Percentiles rank a stretch among this genome's conserved stretches.
These are phyloP conservation scores for Colletotrichum sp. DNA, from an alignment of 2,329 filamentous ascomycete genomes.

Conservation along the genomic window DNA sequence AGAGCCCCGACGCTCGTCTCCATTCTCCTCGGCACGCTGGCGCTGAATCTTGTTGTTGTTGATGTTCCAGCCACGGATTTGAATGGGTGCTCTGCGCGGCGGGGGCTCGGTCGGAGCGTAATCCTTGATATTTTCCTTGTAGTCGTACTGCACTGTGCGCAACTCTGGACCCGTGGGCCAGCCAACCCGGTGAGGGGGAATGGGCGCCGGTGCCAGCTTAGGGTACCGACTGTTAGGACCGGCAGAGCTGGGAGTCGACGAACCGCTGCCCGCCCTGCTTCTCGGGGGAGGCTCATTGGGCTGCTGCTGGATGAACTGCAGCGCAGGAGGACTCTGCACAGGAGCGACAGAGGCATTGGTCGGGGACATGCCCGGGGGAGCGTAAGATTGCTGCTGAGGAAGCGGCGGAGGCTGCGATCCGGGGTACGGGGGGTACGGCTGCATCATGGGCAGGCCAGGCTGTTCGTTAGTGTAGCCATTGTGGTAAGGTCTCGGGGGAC, in stretches of 20 bases:
- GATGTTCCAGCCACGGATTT: constrained; percentile 57
- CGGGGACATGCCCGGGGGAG: constrained; percentile 13
- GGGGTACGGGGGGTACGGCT: constrained; percentile 3
- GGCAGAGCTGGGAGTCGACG: constrained; percentile 18
- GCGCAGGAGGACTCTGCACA: constrained; percentile 13
- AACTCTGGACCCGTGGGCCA: constrained; percentile 54
- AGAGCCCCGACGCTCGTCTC: constrained; percentile 22
- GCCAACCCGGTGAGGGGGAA: constrained; percentile 53
- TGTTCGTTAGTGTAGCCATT: constrained; percentile 16
- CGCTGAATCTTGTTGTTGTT: constrained; percentile 20
- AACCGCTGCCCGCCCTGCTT: constrained; percentile 20
- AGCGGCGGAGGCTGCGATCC: neutral
- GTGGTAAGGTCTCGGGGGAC: constrained; percentile 16
- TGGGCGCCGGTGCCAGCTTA: constrained; percentile 62
- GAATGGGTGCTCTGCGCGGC: constrained; percentile 58
- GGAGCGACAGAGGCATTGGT: constrained; percentile 19
- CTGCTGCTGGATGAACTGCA: constrained; percentile 20
- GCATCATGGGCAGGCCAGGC: constrained; percentile 12
- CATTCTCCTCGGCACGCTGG: constrained; percentile 13
- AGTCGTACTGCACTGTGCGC: constrained; percentile 62
- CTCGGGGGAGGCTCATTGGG: constrained; percentile 2
- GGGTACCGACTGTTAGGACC: constrained; percentile 41
- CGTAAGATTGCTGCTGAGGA: constrained; percentile 5
- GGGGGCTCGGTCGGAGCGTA: constrained; percentile 59
- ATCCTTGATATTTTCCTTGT: constrained; percentile 61